Evolutionary conservation across 2,329 filamentous ascomycete genomes (phyloP), one percentile per base, ranked within the genome.

Genomic region (Pleomassaria siparia): DNA sequence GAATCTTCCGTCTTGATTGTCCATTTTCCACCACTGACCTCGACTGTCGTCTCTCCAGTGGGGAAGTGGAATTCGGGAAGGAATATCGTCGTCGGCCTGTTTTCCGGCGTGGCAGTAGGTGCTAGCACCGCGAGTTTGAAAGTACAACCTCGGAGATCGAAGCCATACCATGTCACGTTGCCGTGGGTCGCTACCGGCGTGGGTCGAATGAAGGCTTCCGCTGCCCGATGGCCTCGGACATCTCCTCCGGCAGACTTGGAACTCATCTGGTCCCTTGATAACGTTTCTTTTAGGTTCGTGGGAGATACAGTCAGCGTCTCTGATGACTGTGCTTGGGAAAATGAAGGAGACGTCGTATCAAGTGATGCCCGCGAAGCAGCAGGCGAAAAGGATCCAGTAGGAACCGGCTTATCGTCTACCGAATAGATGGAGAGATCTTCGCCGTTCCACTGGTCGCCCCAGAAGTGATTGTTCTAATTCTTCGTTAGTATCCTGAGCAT

Each of bases 361-460:
- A 81, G 65, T 39, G 75, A 81, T 3, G 76, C 67, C 0, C 77
- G 76, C 1, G 81, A 81, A 39, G 72, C 75, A 43, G 69, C 74
- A 62, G 72, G 49, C 64, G 76, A 81, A 78, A 30, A 86, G 67
- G 62, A 57, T n/a, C 71, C 65, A 40, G 68, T 62, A 16, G 75
- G 78, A 1, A 85, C 70, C 40, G 80, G 74, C 25, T 84, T 85
- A 69, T 99, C 95, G 65, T 99, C 91, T 4, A 83, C 60, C 0
- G 90, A 96, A 66, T 85, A 87, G 45, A 99, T 94, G 4, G 91
- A 96, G 26, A 99, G 74, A 67, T 99, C 94, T 70, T 99, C 94
- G 39, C 94, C 94, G 58, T 99, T 99, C 94, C 94, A 99, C 56
- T 90, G 84, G 62, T 99, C 94, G 45, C 94, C 94, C 73, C 89